Evolutionary conservation across 2,329 filamentous ascomycete genomes (phyloP).

Genomic region (Clarireedia paspali): DNA sequence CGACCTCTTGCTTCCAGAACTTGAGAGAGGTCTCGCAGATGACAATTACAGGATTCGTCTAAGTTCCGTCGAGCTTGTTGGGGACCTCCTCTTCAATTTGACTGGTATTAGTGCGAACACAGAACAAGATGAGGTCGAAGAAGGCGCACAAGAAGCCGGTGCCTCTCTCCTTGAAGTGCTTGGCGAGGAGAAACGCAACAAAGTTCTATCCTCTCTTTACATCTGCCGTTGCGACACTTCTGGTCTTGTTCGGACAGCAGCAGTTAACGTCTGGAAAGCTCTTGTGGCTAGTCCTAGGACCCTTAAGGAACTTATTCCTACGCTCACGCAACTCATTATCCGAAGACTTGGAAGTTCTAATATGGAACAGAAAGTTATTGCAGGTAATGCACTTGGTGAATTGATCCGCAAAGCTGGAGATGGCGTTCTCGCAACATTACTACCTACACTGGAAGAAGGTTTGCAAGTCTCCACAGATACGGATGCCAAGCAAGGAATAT

Average conservation of each 20-base stretch:
- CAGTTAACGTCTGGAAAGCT: slow-evolving; percentile 93
- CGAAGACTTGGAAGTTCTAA: slow-evolving; percentile 89
- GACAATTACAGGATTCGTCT: slow-evolving; percentile 96
- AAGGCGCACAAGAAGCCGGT: slow-evolving; percentile 74
- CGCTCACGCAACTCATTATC: slow-evolving; percentile 90
- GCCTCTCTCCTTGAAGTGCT: slow-evolving; percentile 90
- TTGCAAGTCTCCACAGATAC: slow-evolving; percentile 81
- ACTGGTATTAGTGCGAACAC: slow-evolving; percentile 85
- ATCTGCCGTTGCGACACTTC: slow-evolving; percentile 97
- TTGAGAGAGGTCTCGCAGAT: slow-evolving; percentile 94
- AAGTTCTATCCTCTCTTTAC: slow-evolving; percentile 92
- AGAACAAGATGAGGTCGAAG: slow-evolving; percentile 71
- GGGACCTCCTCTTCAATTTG: slow-evolving; percentile 94
- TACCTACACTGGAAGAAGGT: slow-evolving; percentile 89
- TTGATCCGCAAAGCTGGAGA: slow-evolving; percentile 96
- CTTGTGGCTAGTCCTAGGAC: slow-evolving; percentile 86
- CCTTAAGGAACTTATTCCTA: slow-evolving; percentile 91
- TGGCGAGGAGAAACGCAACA: slow-evolving; percentile 93
- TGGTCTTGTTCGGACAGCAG: slow-evolving; percentile 79
- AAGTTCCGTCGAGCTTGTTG: slow-evolving; percentile 95
- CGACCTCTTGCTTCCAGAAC: slow-evolving; percentile 84
- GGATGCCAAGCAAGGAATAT: slow-evolving; percentile 94
- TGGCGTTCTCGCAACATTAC: slow-evolving; percentile 75
- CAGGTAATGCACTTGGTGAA: slow-evolving; percentile 91
- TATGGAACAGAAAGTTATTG: slow-evolving; percentile 98